Evolutionary conservation across 257 asterid species (phyloP).

Genomic region (Rubia yunnanensis): DNA sequence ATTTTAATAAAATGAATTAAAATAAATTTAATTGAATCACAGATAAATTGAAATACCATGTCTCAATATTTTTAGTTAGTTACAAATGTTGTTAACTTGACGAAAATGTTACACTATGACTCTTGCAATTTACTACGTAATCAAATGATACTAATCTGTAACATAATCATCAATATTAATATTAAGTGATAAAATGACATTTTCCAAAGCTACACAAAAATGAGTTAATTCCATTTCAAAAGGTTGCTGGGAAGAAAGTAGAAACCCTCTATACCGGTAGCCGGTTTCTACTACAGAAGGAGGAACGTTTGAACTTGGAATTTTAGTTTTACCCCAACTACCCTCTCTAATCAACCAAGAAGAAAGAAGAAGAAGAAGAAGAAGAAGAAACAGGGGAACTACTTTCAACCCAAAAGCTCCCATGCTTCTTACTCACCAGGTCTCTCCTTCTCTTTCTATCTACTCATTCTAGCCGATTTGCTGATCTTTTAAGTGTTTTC

Average conservation of each 20-base stretch:
- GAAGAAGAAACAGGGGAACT: not conserved
- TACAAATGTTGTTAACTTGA: too few relatives aligned
- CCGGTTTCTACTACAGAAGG: not conserved
- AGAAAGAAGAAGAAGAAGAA: not conserved
- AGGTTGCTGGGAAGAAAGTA: not conserved
- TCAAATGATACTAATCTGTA: too few relatives aligned
- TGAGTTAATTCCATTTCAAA: not conserved
- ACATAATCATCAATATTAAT: too few relatives aligned
- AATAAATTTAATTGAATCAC: too few relatives aligned
- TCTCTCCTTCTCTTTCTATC: constrained; percentile 6
- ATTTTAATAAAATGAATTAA: too few relatives aligned
- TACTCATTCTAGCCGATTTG: not conserved
- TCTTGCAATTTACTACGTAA: too few relatives aligned
- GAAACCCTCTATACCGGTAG: constrained; percentile 8
- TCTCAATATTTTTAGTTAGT: too few relatives aligned
- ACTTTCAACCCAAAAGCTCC: not conserved
- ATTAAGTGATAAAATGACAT: too few relatives aligned
- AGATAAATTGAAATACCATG: too few relatives aligned
- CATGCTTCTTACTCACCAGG: constrained; percentile 4
- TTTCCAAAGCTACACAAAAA: too few relatives aligned
- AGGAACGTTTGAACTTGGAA: constrained; percentile 2
- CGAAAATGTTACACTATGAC: too few relatives aligned
- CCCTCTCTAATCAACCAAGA: not conserved
- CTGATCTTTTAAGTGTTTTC: too few relatives aligned
- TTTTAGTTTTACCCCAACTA: not conserved